A percentile compares a stretch with the other conserved stretches of the same genome.
These are phyloP conservation scores for Pseudozyma tsukubaensis DNA, from an alignment of 1,284 basidiomycete genomes.

Conservation along the genomic window DNA sequence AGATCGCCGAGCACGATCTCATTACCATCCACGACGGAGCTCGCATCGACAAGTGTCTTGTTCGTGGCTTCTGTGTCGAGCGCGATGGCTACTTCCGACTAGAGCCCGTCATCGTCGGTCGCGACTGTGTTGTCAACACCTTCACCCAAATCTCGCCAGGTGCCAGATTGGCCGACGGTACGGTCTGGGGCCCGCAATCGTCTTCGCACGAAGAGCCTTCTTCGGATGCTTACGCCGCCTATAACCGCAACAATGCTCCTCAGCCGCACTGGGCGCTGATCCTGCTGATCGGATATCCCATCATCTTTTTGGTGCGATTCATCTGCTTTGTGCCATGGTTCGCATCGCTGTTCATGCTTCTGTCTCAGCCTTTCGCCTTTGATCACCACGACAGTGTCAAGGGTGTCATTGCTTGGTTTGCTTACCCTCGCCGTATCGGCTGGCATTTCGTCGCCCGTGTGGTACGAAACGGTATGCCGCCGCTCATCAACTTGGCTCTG, in stretches of 20 bases:
- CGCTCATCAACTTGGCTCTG: conserved; percentile 64
- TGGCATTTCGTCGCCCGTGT: conserved; percentile 68
- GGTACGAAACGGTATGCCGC: conserved; percentile 66
- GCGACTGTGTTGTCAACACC: conserved; percentile 68
- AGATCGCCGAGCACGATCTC: conserved; percentile 66
- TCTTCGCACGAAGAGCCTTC: conserved; percentile 67
- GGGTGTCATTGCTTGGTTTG: conserved; percentile 68
- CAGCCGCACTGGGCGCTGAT: conserved; percentile 62
- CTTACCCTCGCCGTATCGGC: conserved; percentile 66
- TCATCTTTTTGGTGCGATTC: conserved; percentile 59
- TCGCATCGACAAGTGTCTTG: conserved; percentile 65
- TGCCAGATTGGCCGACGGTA: conserved; percentile 66
- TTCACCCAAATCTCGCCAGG: conserved; percentile 68
- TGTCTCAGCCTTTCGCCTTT: conserved; percentile 66
- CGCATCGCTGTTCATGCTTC: conserved; percentile 67
- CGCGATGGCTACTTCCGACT: conserved; percentile 68
- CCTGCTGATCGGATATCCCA: conserved; percentile 62
- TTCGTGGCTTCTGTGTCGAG: conserved; percentile 68
- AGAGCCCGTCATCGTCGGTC: conserved; percentile 67
- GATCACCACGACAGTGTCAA: conserved; percentile 67
- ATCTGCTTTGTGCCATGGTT: conserved; percentile 68
- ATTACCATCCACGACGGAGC: conserved; percentile 68
- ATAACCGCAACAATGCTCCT: conserved; percentile 63
- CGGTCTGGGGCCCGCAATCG: conserved; percentile 68
- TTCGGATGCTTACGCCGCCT: conserved; percentile 67